phyloP scores from a whole-genome alignment of 768 basidiomycete genomes.

The Tylopilus balloui region DNA sequence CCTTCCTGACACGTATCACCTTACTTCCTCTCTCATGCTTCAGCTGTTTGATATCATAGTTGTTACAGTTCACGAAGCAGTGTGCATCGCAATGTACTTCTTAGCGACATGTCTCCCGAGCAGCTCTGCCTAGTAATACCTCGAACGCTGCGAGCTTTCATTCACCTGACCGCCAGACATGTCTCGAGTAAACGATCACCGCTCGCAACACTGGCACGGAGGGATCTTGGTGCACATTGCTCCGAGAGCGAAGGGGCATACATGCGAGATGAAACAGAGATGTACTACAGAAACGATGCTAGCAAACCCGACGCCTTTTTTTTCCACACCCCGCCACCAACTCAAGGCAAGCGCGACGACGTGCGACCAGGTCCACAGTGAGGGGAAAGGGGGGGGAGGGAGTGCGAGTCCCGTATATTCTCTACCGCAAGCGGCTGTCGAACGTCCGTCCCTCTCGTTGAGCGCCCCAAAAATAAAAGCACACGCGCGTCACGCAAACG shows the following conservation, averaged over 20 bases:
- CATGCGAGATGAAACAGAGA: not conserved
- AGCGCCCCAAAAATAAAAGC: not conserved
- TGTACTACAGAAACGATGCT: slow-evolving; percentile 9
- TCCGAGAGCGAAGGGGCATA: not conserved
- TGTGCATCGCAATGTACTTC: slow-evolving; percentile 29
- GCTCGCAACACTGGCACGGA: too few species aligned
- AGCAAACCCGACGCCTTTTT: not conserved
- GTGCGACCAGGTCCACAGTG: too few species aligned
- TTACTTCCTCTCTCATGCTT: slow-evolving; percentile 14
- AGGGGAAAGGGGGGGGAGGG: too few species aligned
- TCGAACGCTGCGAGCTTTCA: not conserved
- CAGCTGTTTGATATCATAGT: slow-evolving; percentile 28
- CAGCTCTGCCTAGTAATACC: slow-evolving; percentile 7
- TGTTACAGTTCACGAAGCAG: slow-evolving; percentile 24
- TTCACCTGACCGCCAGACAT: not conserved
- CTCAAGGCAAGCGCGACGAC: not conserved
- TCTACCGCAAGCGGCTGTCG: slow-evolving; percentile 24
- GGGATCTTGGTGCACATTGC: not conserved
- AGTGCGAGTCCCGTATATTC: slow-evolving; percentile 4
- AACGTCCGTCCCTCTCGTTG: not conserved
- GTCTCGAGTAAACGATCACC: too few species aligned
- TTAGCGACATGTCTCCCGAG: slow-evolving; percentile 24
- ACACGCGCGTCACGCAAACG: too few species aligned
- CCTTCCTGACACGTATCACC: slow-evolving; percentile 7
- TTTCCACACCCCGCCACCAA: not conserved